Evolutionary conservation across 306 rosid genomes (phyloP), one percentile per base, ranked within the genome.

Genomic region (Quercus agrifolia): DNA sequence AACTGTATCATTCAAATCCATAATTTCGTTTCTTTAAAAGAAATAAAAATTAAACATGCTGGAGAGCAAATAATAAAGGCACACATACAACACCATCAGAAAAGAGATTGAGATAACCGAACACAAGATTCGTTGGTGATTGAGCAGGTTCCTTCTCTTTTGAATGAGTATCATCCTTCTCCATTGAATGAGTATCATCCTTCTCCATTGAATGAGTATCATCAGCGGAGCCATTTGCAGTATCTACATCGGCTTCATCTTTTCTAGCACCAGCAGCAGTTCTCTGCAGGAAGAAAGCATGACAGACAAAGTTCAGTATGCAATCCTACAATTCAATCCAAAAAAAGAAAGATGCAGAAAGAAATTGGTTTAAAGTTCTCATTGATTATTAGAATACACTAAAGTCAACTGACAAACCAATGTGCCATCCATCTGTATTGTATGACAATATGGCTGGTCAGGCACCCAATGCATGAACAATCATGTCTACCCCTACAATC

Each of bases 91-190:
- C 98, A 57, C 96, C 99, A 67, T 95, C 99, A 5, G 99, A 95
- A 89, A 95, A 88, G 84, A 95, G 97, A 82, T 95, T 95, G 89
- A 92, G 99, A 89, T 95, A 95, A 77, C 99, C 99, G 74, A 95
- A 91, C 85, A 92, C 97, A 80, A 95, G 94, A 82, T 86, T 92
- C 56, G 86, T 38, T 31, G 94, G 75, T 49, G 91, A 61, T 79
- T 79, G 75, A 84, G 87, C 77, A 55, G 86, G 82, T 58, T 81
- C 86, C 74, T 72, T 78, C 66, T 81, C 85, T 76, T 83, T 73
- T 33, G 70, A 77, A 49, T 86, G 64, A 58, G 71, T 54, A 52
- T 86, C 80, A 80, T 74, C 58, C 74, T 72, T 78, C 61, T 79
- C 85, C 71, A 80, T 70, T 33, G 70, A 77, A 49, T 87, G 64